Percentiles rank a stretch among this genome's conserved stretches.
phyloP scores from a whole-genome alignment of 2,329 filamentous ascomycete species.

The Karstenula rhodostoma region DNA sequence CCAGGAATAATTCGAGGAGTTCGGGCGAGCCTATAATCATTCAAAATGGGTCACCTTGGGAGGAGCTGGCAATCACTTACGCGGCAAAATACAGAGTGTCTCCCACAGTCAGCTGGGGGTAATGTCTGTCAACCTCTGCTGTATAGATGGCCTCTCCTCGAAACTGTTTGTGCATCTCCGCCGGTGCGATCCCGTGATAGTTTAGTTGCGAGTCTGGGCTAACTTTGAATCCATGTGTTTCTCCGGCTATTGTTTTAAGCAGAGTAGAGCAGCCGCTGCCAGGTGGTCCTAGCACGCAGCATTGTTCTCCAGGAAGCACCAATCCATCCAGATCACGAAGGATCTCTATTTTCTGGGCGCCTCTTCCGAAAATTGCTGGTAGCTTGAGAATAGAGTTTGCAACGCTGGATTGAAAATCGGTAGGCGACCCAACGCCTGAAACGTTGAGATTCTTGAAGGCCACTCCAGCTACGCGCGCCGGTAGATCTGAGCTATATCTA shows the following conservation, averaged over 20 bases:
- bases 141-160: constrained; percentile 86
- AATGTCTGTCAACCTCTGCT: constrained; percentile 81
- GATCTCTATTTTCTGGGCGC: constrained; percentile 68
- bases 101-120: constrained; percentile 76
- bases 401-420: constrained; percentile 74
- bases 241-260: constrained; percentile 81
- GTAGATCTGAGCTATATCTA: constrained; percentile 57
- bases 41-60: too few species aligned
- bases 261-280: constrained; percentile 77
- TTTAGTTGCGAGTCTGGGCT: constrained; percentile 77
- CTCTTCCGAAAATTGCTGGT: constrained; percentile 59
- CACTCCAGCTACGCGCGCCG: constrained; percentile 65
- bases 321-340: constrained; percentile 71
- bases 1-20: constrained; percentile 67
- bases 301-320: constrained; percentile 67
- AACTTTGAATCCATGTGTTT: constrained; percentile 79
- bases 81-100: constrained; percentile 82
- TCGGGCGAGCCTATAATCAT: constrained; percentile 44
- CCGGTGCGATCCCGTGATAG: constrained; percentile 75
- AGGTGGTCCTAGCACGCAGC: not conserved
- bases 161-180: constrained; percentile 78
- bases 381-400: constrained; percentile 67
- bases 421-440: constrained; percentile 69
- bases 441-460: constrained; percentile 71
- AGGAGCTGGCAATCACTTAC: not conserved